These are phyloP conservation scores for Stephania japonica DNA, from an alignment of 164 flowering plant species.

Conservation along the genomic window DNA sequence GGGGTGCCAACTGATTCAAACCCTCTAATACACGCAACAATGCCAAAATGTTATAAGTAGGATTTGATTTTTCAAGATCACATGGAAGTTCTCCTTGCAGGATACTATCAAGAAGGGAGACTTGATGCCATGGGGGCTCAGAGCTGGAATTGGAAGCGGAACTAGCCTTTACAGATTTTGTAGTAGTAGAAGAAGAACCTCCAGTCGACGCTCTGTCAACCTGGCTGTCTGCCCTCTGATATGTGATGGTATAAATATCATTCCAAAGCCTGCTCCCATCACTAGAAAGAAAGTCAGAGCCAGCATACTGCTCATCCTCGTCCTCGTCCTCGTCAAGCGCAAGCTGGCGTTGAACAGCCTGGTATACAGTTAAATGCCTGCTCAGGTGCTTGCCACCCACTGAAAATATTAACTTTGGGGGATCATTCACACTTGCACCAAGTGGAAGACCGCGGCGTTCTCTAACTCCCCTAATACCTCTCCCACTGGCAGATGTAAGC, in stretches of 20 bases:
- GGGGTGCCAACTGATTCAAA: constrained; percentile 83
- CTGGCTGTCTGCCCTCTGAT: constrained; percentile 74
- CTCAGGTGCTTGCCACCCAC: constrained; percentile 87
- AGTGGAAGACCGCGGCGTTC: constrained; percentile 71
- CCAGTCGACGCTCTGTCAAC: constrained; percentile 46
- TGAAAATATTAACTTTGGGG: constrained; percentile 69
- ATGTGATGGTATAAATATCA: constrained; percentile 83
- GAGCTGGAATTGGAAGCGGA: constrained; percentile 42
- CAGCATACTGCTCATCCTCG: constrained; percentile 64
- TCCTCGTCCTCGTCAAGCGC: constrained; percentile 63
- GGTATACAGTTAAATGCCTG: constrained; percentile 81
- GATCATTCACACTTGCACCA: constrained; percentile 53
- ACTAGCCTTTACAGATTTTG: constrained; percentile 52
- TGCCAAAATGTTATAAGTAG: constrained; percentile 78
- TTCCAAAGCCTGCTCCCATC: constrained; percentile 87
- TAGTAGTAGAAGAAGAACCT: constrained; percentile 31
- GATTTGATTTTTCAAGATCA: constrained; percentile 79
- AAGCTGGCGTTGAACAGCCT: constrained; percentile 90
- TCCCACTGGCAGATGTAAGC: constrained; percentile 65
- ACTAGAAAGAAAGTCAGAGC: constrained; percentile 60
- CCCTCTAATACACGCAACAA: constrained; percentile 82
- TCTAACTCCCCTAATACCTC: constrained; percentile 74
- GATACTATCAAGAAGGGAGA: constrained; percentile 86
- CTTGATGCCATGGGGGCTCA: constrained; percentile 39
- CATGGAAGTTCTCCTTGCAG: constrained; percentile 91